Conservation (phyloP, 2,329 filamentous ascomycete species). For the Hortaea sp. region DNA sequence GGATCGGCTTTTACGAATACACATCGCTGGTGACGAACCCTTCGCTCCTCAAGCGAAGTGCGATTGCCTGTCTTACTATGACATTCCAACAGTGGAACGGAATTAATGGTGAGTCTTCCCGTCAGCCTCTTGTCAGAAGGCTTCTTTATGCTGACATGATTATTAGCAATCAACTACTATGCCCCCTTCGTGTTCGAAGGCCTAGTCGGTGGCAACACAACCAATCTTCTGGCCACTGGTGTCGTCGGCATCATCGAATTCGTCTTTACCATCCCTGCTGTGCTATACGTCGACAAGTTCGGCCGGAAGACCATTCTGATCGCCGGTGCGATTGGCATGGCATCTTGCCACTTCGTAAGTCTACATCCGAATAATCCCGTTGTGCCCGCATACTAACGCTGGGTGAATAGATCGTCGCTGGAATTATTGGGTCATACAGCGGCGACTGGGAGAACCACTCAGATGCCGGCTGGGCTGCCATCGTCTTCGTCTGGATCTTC, state of each 20-base stretch:
- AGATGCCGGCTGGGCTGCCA: slow-evolving; percentile 59
- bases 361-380: too few relatives aligned
- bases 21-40: slow-evolving; percentile 46
- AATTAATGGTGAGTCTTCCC: background rate
- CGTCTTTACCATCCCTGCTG: slow-evolving; percentile 50
- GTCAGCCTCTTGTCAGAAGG: background rate
- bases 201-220: slow-evolving; percentile 36
- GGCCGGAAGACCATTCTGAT: slow-evolving; percentile 29
- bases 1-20: slow-evolving; percentile 13
- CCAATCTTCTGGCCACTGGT: slow-evolving; percentile 56
- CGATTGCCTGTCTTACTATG: slow-evolving; percentile 43
- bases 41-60: slow-evolving; percentile 55
- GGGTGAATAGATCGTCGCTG: slow-evolving; percentile 2
- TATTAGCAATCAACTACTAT: slow-evolving; percentile 34
- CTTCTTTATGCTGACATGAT: background rate
- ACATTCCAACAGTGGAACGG: slow-evolving; percentile 41
- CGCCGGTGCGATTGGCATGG: slow-evolving; percentile 27
- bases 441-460: slow-evolving; percentile 47
- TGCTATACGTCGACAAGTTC: slow-evolving; percentile 53
- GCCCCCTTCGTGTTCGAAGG: slow-evolving; percentile 41
- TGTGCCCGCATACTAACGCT: too few relatives aligned
- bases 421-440: slow-evolving; percentile 49
- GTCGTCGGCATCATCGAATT: slow-evolving; percentile 65
- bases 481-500: slow-evolving; percentile 62
- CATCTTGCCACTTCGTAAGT: slow-evolving; percentile 40